These are phyloP conservation scores for Choanephora cucurbitarum DNA, from an alignment of 371 early-diverging fungal genomes.

Conservation along the genomic window DNA sequence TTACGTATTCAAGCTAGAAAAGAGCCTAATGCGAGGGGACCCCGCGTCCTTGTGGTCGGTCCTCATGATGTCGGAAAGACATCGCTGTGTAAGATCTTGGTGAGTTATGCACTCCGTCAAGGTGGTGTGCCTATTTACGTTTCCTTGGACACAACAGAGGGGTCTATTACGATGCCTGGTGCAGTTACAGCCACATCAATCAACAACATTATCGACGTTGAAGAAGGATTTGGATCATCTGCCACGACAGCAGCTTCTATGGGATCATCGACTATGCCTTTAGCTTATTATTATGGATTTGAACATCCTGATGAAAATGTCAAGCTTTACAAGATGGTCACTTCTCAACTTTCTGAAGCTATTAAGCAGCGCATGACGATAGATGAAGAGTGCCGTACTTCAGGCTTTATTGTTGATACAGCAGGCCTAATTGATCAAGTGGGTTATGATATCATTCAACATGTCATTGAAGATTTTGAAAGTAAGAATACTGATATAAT, in stretches of 20 bases:
- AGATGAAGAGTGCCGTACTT: conserved; percentile 64
- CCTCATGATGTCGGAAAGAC: conserved; percentile 93
- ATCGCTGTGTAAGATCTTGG: conserved; percentile 76
- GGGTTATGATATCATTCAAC: conserved; percentile 67
- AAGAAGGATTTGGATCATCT: conserved; percentile 86
- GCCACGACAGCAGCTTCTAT: conserved; percentile 68
- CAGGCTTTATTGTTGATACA: conserved; percentile 74
- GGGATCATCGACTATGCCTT: conserved; percentile 73
- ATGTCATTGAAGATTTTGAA: conserved; percentile 65
- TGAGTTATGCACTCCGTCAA: conserved; percentile 83
- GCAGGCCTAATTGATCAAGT: conserved; percentile 63
- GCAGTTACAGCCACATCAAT: conserved; percentile 80
- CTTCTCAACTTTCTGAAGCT: conserved; percentile 61
- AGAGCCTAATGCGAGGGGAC: conserved; percentile 50
- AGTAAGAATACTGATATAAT: no score
- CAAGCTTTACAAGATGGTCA: conserved; percentile 71
- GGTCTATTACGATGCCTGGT: conserved; percentile 86
- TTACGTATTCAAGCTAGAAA: conserved; percentile 53
- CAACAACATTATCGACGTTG: conserved; percentile 76
- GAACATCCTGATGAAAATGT: conserved; percentile 74
- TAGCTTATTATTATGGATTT: conserved; percentile 93
- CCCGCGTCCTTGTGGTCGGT: conserved; percentile 86
- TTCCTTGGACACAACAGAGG: conserved; percentile 86
- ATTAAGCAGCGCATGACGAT: conserved; percentile 66
- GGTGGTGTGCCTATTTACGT: conserved; percentile 80